Conservation (phyloP, 2,329 filamentous ascomycete species). For the Rhynchosporium graminicola region DNA sequence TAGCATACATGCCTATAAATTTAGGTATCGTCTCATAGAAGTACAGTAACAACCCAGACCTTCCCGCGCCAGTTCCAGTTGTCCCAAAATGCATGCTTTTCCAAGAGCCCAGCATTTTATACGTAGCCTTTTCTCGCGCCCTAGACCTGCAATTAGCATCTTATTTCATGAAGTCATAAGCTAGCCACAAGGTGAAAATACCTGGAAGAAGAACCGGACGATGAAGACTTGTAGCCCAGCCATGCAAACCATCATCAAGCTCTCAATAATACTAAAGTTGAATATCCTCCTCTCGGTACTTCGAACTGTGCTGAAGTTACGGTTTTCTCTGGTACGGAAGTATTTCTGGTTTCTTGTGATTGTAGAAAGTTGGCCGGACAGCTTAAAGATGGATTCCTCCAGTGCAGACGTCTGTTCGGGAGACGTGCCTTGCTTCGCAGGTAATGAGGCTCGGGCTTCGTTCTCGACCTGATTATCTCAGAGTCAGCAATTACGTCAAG, state of each 20-base stretch:
- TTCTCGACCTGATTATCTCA: constrained; percentile 72
- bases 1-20: neutral
- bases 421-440: constrained; percentile 82
- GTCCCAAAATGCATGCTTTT: constrained; percentile 15
- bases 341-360: constrained; percentile 98
- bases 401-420: constrained; percentile 86
- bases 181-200: constrained; percentile 39
- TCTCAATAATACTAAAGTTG: constrained; percentile 95
- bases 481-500: constrained; percentile 8
- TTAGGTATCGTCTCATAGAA: constrained; percentile 8
- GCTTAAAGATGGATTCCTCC: constrained; percentile 93
- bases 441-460: constrained; percentile 77
- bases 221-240: constrained; percentile 95
- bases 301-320: constrained; percentile 96
- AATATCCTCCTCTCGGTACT: constrained; percentile 96
- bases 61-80: constrained; percentile 15
- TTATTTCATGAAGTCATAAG: constrained; percentile 15
- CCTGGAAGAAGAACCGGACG: constrained; percentile 98
- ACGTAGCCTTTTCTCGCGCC: constrained; percentile 71
- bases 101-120: constrained; percentile 44
- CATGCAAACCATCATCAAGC: constrained; percentile 90
- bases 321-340: constrained; percentile 97
- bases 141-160: constrained; percentile 40
- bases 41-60: constrained; percentile 10
- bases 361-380: constrained; percentile 89